A percentile compares a stretch with the other conserved stretches of the same genome.
Conservation (phyloP, 768 basidiomycete species). For the Stropharia rugosoannulata region DNA sequence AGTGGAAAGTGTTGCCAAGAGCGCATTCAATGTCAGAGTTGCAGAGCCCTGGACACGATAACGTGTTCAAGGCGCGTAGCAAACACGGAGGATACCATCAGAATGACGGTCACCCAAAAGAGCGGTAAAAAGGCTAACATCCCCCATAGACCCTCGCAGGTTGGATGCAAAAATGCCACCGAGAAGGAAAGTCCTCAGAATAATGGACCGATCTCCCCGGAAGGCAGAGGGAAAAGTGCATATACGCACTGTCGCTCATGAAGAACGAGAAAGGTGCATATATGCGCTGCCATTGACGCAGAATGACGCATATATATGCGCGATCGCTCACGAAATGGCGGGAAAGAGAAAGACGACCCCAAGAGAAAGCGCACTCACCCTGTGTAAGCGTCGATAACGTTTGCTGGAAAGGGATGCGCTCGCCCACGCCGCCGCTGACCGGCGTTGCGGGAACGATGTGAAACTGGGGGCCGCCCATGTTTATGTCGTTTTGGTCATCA, state of each 20-base stretch:
- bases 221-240: neutral
- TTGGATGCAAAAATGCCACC: too few species aligned
- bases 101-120: too few species aligned
- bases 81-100: too few species aligned
- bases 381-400: constrained; percentile 50
- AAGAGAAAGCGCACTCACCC: constrained; percentile 38
- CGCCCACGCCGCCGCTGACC: constrained; percentile 57
- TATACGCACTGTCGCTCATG: neutral
- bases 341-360: constrained; percentile 2
- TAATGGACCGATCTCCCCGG: too few species aligned
- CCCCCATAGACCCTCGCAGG: too few species aligned
- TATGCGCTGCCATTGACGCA: neutral
- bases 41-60: too few species aligned
- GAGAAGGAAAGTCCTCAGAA: too few species aligned
- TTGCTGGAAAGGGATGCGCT: constrained; percentile 47
- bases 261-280: neutral
- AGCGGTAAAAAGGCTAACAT: too few species aligned
- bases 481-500: constrained; percentile 39
- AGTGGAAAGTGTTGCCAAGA: too few species aligned
- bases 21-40: too few species aligned
- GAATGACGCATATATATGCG: neutral
- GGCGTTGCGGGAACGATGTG: constrained; percentile 86
- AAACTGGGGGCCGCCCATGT: constrained; percentile 50
- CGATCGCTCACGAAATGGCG: neutral
- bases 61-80: too few species aligned